Evolutionary conservation across 2,329 filamentous ascomycete genomes (phyloP), one percentile per base, ranked within the genome.

Genomic region (Xenosphaeropsis pyriputrescens): DNA sequence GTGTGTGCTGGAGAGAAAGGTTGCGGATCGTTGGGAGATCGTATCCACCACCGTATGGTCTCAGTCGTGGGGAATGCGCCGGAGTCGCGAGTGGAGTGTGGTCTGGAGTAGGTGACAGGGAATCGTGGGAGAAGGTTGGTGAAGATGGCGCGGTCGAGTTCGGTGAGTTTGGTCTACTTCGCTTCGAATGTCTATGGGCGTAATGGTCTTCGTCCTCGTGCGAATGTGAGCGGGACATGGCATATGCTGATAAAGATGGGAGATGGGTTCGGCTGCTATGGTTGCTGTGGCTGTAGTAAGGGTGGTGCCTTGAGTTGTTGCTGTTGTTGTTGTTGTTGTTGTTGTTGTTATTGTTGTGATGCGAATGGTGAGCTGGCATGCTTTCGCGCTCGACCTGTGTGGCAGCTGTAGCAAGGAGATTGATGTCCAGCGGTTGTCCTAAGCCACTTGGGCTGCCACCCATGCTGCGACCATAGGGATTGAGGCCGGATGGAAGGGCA

Each of bases 61-160:
- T 74, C 48, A 98, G 69, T 32, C 91, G 84, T 37, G 91, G 91
- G 14, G 88, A 95, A 60, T 96, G 91, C 32, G 88, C 89, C 4
- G 89, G 89, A 5, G 89, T 98, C 18, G 88, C 89, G 39, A 96
- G 76, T n/a, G 89, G 89, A n/a, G 91, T 96, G 65, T 95, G 88
- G 54, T 96, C 89, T 9, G 89, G 91, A 2, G 89, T 98, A 4
- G 89, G 91, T 8, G 89, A 96, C 34, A 89, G 72, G 9, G 89
- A 95, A 59, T 94, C 86, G 61, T 95, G 86, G 2, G 89, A 95
- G 58, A 95, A 94, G 3, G 88, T 95, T 18, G 89, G 89, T 22
- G 89, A 96, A 18, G 89, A 93, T 15, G 91, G 91, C 35, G 89
- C 89, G 2, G 89, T 96, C 7, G 88, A 95, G 61, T 93, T 85